Evolutionary conservation across 164 flowering plant genomes (phyloP), one percentile per base, ranked within the genome.

Genomic region (Annona squamosa): DNA sequence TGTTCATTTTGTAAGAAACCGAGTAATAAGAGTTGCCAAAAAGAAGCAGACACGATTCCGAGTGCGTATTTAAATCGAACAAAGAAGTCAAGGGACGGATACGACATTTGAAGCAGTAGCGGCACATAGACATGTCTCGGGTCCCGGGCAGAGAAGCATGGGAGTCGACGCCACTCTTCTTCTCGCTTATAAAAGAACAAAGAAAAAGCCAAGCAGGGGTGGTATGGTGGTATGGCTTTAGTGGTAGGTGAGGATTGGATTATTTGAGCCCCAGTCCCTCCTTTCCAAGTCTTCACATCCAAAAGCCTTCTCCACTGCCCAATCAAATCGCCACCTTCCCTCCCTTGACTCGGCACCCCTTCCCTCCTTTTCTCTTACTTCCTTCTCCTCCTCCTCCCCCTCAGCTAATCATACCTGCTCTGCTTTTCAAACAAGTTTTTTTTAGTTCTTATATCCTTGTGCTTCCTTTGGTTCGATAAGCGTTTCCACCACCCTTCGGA

Each of bases 71-170:
- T 66, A 3, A 1, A 46, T 66, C 47, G 16, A 3, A 17, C 43
- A 10, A 19, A 16, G 66, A 66, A 66, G 68, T 44, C 68, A 66
- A 66, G 68, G 48, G 68, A 66, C 47, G 16, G 1, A 44, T 46
- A 66, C 4, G 45, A 2, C 44, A 66, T 66, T 66, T 66, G 46
- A 52, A 52, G 9, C 1, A 9, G 16, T 6, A 41, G 3, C 1
- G 1, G 4, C 16, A 37, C 12, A 56, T 16, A 7, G 6, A 26
- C 66, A 26, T 18, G 9, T 6, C 5, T 63, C 26, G 19, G 4
- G 26, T 63, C 18, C 10, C 41, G 26, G 66, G 18, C 18, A 42
- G 18, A 18, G 66, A 18, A 3, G 63, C 4, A 18, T 18, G 13
- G 13, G 63, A 59, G n/a, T 59, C n/a, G 18, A 16, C 13, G 63